Evolutionary conservation across 768 basidiomycete species (phyloP), one percentile per base, ranked within the genome.

Genomic region (Asterophora lycoperdoides): DNA sequence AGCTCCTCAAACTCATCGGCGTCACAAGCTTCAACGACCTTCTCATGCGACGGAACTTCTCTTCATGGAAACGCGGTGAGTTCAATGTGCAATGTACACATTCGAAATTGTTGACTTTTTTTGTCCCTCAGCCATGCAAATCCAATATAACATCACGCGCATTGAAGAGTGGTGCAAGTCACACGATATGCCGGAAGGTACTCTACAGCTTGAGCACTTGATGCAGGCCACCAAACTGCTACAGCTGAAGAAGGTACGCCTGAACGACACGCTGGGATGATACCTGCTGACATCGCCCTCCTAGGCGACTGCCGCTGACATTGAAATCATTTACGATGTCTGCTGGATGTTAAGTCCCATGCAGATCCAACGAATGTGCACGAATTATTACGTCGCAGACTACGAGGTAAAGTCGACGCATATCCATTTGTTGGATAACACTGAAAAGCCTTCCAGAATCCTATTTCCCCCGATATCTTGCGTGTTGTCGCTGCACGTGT

Each of bases 91-190:
- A 2, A 30, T 32, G 33, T 5, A n/a, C 17, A 28, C 23, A 9
- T 14, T 36, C 9, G 13, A 30, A 8, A 36, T 15, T 14, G 32
- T 34, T 41, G n/a, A 40, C 28, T 2, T 40, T 44, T 19, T 0
- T 35, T 39, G 35, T 20, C 49, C 32, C 47, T 33, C 54, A 97
- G 96, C 96, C 4, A 98, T 99, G 96, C 96, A 99, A 79, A 98
- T 99, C 49, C 96, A 99, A 65, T 99, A 99, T 68, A 98, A 98
- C 64, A 96, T 98, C 64, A 98, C 94, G 26, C 83, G 89, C 20
- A 89, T 94, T 60, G 92, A 94, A 61, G 94, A 97, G 69, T 98
- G 96, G 96, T 99, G 96, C 76, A 98, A 99, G 71, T 94, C 96
- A 19, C 96, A 98, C 62, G 93, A 96, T 63, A 97, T 99, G 93